These are phyloP conservation scores for Oenanthe sinensis DNA, from an alignment of 129 eudicot genomes.

Conservation along the genomic window DNA sequence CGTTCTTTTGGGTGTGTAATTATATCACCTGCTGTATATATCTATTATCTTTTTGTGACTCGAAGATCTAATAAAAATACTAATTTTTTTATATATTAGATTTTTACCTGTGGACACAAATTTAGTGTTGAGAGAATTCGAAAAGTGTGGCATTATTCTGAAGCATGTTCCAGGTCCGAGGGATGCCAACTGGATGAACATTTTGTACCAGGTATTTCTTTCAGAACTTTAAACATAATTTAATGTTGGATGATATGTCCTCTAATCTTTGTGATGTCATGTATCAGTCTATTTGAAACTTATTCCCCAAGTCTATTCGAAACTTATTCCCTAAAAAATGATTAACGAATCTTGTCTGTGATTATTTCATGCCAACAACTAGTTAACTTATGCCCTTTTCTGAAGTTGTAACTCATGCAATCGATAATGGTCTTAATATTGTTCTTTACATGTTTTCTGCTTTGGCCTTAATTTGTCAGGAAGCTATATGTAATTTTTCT, in stretches of 20 bases:
- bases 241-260: not conserved
- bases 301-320: not conserved
- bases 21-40: not conserved
- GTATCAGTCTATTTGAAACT: not conserved
- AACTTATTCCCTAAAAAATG: not conserved
- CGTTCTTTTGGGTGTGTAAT: not conserved
- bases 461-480: not conserved
- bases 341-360: not conserved
- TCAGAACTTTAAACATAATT: not conserved
- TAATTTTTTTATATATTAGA: conserved; percentile 32
- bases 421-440: not conserved
- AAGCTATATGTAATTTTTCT: not conserved
- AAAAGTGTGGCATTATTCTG: conserved; percentile 78
- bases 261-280: not conserved
- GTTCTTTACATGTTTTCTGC: not conserved
- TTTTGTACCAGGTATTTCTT: conserved; percentile 73
- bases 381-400: not conserved
- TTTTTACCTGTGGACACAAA: conserved; percentile 86
- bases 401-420: not conserved
- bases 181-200: conserved; percentile 96
- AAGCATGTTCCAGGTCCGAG: conserved; percentile 94
- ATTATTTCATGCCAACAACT: not conserved
- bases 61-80: not conserved
- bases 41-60: not conserved
- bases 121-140: conserved; percentile 88